Evolutionary conservation across 2,329 filamentous ascomycete species (phyloP).

Genomic region (Beauveria medogensis): DNA sequence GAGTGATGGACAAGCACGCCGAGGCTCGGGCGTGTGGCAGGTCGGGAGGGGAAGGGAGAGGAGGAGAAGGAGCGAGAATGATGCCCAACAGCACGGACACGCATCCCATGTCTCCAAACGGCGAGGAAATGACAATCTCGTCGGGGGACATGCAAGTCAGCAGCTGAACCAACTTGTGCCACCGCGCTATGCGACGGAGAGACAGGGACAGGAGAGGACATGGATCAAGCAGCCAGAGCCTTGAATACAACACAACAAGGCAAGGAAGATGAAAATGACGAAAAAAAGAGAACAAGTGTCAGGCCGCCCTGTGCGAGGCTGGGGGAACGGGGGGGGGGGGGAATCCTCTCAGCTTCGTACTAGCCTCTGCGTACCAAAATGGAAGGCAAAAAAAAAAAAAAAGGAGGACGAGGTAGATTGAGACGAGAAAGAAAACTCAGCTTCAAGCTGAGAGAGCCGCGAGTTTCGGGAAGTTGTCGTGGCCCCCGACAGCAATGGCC

Average conservation of each 20-base stretch:
- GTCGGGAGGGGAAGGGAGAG: not conserved
- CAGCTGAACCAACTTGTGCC: not conserved
- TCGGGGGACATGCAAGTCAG: not conserved
- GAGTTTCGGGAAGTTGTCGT: constrained; percentile 1
- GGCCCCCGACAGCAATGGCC: not conserved
- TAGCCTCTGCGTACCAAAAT: not conserved
- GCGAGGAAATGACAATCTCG: not conserved
- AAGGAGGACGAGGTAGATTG: too few relatives aligned
- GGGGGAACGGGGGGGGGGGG: too few relatives aligned
- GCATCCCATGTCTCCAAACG: not conserved
- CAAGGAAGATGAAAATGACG: not conserved
- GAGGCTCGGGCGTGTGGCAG: not conserved
- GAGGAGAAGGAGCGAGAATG: not conserved
- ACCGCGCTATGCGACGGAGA: not conserved
- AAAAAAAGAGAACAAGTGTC: not conserved
- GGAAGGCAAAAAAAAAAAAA: too few relatives aligned
- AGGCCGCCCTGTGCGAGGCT: too few relatives aligned
- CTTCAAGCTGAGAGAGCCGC: not conserved
- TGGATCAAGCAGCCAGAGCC: not conserved
- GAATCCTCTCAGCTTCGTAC: not conserved
- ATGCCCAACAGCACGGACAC: not conserved
- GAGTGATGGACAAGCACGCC: not conserved
- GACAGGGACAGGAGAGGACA: not conserved
- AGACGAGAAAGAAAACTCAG: not conserved
- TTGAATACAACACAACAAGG: too few relatives aligned